phyloP scores from a whole-genome alignment of 2,329 filamentous ascomycete species.

The Fulvia fulva region DNA sequence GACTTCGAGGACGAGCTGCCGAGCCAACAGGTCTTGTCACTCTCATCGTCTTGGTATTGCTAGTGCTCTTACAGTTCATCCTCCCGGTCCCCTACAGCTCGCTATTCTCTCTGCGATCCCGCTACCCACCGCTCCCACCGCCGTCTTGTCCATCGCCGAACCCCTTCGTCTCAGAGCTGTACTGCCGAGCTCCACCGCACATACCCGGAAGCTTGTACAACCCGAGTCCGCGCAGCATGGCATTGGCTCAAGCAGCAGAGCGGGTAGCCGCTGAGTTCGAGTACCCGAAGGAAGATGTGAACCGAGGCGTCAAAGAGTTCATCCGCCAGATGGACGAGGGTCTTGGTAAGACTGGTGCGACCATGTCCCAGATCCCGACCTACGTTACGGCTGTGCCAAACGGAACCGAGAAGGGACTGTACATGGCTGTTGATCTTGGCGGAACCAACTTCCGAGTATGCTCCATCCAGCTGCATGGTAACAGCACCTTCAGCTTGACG shows the following conservation, averaged over 20 bases:
- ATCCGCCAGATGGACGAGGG: slow-evolving; percentile 87
- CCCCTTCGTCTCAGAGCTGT: slow-evolving; percentile 34
- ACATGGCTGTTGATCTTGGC: slow-evolving; percentile 94
- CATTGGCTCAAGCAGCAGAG: slow-evolving; percentile 66
- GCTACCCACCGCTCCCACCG: slow-evolving; percentile 18
- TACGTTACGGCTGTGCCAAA: slow-evolving; percentile 95
- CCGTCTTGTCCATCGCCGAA: slow-evolving; percentile 32
- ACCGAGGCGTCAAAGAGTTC: slow-evolving; percentile 78
- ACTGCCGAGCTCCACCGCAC: slow-evolving; percentile 32
- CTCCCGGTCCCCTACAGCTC: slow-evolving; percentile 4
- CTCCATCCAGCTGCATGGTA: slow-evolving; percentile 87
- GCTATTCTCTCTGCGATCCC: slow-evolving; percentile 3
- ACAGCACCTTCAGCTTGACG: slow-evolving; percentile 89
- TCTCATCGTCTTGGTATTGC: slow-evolving; percentile 10
- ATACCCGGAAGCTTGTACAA: slow-evolving; percentile 27
- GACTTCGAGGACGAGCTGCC: slow-evolving; percentile 5
- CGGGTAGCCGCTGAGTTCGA: slow-evolving; percentile 82
- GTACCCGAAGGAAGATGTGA: slow-evolving; percentile 72
- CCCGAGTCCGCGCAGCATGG: slow-evolving; percentile 44
- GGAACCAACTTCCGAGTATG: slow-evolving; percentile 98
- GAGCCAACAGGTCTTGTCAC: slow-evolving; percentile 15
- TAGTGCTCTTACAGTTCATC: slow-evolving; percentile 15
- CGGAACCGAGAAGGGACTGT: slow-evolving; percentile 96
- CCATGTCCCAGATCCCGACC: slow-evolving; percentile 91
- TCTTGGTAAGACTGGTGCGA: slow-evolving; percentile 69